These are phyloP conservation scores for Rosa chinensis DNA, from an alignment of 306 rosid species.

Conservation along the genomic window DNA sequence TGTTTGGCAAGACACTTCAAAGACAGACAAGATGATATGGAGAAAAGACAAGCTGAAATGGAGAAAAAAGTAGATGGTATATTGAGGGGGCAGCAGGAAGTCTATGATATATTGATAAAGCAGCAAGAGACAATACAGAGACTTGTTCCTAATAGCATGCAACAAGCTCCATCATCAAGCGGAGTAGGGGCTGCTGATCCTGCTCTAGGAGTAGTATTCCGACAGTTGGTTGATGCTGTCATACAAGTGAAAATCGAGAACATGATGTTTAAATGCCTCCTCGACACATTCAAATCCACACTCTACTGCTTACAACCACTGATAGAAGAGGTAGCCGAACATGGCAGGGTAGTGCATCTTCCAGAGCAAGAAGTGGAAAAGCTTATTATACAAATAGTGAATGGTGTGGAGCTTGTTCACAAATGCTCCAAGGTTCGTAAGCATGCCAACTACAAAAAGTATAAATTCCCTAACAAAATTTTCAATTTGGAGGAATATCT, in stretches of 20 bases:
- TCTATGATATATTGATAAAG: background rate
- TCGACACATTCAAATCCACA: background rate
- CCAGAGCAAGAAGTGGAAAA: background rate
- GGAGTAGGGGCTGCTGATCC: background rate
- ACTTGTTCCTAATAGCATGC: background rate
- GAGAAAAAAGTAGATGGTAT: background rate
- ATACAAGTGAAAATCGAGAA: background rate
- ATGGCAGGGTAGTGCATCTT: background rate
- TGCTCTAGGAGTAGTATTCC: background rate
- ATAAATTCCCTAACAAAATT: background rate
- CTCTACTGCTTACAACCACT: background rate
- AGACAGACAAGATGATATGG: background rate
- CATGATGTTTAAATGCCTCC: background rate
- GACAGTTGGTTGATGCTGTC: background rate
- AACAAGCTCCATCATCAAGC: background rate
- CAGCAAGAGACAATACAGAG: background rate
- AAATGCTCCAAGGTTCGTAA: background rate
- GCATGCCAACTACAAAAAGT: background rate
- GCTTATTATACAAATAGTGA: background rate
- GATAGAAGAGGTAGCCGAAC: background rate
- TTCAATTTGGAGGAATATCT: background rate
- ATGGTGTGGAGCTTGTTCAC: background rate
- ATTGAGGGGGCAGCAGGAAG: background rate
- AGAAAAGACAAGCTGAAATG: background rate
- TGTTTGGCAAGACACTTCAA: background rate